These are phyloP conservation scores for Teunomyces cretensis DNA, from an alignment of 805 yeast genomes.

Conservation along the genomic window DNA sequence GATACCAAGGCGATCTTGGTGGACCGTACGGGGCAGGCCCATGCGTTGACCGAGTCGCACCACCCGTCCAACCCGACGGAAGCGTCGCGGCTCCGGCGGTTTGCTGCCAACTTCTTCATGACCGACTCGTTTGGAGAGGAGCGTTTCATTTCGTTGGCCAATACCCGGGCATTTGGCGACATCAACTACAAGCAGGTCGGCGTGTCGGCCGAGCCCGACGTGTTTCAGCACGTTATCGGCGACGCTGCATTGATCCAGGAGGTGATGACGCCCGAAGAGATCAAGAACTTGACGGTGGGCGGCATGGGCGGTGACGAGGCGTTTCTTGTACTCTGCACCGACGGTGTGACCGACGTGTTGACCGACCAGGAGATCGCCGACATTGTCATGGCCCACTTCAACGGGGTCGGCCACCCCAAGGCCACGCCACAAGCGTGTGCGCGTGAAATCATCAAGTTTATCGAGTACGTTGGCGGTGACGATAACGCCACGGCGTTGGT, in stretches of 20 bases:
- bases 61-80: slow-evolving; percentile 87
- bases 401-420: slow-evolving; percentile 58
- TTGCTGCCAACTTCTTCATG: slow-evolving; percentile 59
- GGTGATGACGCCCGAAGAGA: slow-evolving; percentile 39
- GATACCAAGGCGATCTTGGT: slow-evolving; percentile 88
- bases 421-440: slow-evolving; percentile 89
- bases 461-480: slow-evolving; percentile 84
- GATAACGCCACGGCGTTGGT: slow-evolving; percentile 95
- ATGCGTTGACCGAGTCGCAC: slow-evolving; percentile 73
- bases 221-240: slow-evolving; percentile 68
- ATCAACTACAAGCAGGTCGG: slow-evolving; percentile 77
- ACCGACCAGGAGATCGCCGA: slow-evolving; percentile 93
- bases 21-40: slow-evolving; percentile 78
- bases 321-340: slow-evolving; percentile 78
- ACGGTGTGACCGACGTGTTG: slow-evolving; percentile 80
- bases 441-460: slow-evolving; percentile 77
- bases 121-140: slow-evolving; percentile 94
- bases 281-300: slow-evolving; percentile 34
- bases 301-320: slow-evolving; percentile 82
- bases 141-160: slow-evolving; percentile 78
- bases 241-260: slow-evolving; percentile 36
- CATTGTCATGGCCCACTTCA: slow-evolving; percentile 67
- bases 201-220: slow-evolving; percentile 89
- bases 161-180: slow-evolving; percentile 95
- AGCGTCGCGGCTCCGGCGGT: slow-evolving; percentile 65